These are phyloP conservation scores for Pythium apleroticum DNA, from an alignment of 352 stramenopile species.

Conservation along the genomic window DNA sequence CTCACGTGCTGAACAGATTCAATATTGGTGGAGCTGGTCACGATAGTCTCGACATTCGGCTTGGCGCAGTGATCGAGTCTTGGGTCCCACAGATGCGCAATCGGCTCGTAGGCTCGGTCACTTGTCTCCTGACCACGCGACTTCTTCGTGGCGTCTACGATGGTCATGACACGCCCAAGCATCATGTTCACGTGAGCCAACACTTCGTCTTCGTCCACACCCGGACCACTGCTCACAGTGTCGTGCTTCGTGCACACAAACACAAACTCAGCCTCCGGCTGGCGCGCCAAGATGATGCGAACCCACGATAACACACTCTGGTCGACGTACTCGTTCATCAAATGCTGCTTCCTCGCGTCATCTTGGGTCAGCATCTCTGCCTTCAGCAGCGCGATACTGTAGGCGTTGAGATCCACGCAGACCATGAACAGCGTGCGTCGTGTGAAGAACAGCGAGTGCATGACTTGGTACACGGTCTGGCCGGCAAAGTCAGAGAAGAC, in stretches of 20 bases:
- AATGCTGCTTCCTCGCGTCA: not conserved
- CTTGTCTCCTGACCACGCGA: too few relatives aligned
- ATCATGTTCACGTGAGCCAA: not conserved
- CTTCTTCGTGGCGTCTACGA: not conserved
- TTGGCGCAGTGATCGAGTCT: too few relatives aligned
- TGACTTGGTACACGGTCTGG: constrained; percentile 6
- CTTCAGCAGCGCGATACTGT: not conserved
- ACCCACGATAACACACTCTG: not conserved
- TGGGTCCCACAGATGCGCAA: too few relatives aligned
- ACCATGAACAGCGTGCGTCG: constrained; percentile 9
- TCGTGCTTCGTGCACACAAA: constrained; percentile 9
- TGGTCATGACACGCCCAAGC: not conserved
- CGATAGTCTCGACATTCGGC: too few relatives aligned
- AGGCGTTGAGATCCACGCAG: constrained; percentile 7
- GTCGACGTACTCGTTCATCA: constrained; percentile 8
- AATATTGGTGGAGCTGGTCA: too few relatives aligned
- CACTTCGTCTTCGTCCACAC: not conserved
- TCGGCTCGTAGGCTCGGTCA: too few relatives aligned
- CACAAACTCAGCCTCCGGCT: constrained; percentile 10
- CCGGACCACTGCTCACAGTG: not conserved
- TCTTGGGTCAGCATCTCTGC: not conserved
- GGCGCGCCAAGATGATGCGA: constrained; percentile 7
- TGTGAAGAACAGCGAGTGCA: constrained; percentile 17
- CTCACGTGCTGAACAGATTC: too few relatives aligned
- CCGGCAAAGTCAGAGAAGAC: constrained; percentile 17